A percentile compares a stretch with the other conserved stretches of the same genome.
Conservation (phyloP, 2,329 filamentous ascomycete genomes). For the Paecilomyces dactylethromorphus region DNA sequence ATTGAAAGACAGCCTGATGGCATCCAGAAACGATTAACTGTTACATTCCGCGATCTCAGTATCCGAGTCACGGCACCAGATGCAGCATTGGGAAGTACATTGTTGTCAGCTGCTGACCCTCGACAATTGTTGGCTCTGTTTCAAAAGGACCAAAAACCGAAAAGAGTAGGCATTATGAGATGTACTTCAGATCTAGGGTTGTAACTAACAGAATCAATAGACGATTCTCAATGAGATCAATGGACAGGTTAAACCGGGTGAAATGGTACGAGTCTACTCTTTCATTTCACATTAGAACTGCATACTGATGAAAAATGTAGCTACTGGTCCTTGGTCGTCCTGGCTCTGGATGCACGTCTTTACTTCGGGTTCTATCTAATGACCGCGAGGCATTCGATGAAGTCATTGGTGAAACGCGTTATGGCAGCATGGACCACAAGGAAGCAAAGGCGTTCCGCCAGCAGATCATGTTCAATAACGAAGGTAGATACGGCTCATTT, state of each 20-base stretch:
- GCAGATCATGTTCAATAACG: slow-evolving; percentile 63
- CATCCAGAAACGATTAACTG: slow-evolving; percentile 24
- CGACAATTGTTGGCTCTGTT: slow-evolving; percentile 19
- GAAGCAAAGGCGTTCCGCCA: slow-evolving; percentile 37
- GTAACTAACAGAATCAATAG: slow-evolving; percentile 13
- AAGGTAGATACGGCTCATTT: slow-evolving; percentile 27
- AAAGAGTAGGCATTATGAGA: slow-evolving; percentile 18
- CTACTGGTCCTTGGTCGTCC: slow-evolving; percentile 61
- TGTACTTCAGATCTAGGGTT: neutral
- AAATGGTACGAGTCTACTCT: slow-evolving; percentile 29
- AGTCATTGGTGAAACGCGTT: slow-evolving; percentile 46
- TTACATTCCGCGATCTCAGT: slow-evolving; percentile 29
- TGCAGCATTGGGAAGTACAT: slow-evolving; percentile 27
- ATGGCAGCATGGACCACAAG: slow-evolving; percentile 48
- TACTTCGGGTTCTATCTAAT: slow-evolving; percentile 64
- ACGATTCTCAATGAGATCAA: slow-evolving; percentile 33
- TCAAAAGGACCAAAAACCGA: slow-evolving; percentile 11
- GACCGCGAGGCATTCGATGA: slow-evolving; percentile 53
- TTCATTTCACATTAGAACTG: neutral
- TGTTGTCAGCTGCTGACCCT: slow-evolving; percentile 26
- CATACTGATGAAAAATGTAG: slow-evolving; percentile 22
- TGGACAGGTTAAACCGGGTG: slow-evolving; percentile 36
- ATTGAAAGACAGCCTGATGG: neutral
- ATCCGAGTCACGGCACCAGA: slow-evolving; percentile 29
- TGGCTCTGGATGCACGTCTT: slow-evolving; percentile 63